Percentiles rank a stretch among this genome's conserved stretches.
These are phyloP conservation scores for Syzygium grande DNA, from an alignment of 345 rosid genomes.

Conservation along the genomic window DNA sequence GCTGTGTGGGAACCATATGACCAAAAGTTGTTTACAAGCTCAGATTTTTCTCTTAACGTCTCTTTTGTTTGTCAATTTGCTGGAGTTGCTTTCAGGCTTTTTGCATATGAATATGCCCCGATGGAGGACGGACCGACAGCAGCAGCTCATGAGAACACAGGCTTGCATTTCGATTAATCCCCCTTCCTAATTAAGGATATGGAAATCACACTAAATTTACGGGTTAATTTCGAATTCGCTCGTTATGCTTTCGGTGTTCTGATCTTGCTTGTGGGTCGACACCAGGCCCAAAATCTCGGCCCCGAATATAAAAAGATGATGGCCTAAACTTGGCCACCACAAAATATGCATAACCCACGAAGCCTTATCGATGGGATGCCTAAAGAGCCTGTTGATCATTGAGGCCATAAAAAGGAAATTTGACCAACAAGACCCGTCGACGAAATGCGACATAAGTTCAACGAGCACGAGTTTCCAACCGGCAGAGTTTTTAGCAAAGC, in stretches of 20 bases:
- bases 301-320: not conserved
- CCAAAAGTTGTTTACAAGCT: not conserved
- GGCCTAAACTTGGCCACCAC: not conserved
- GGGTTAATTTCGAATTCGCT: not conserved
- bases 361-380: accelerated
- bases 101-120: not conserved
- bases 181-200: not conserved
- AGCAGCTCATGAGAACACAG: not conserved
- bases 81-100: not conserved
- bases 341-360: accelerated
- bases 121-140: not conserved
- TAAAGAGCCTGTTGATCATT: not conserved
- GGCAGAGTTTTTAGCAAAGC: accelerated
- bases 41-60: not conserved
- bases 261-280: not conserved
- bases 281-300: not conserved
- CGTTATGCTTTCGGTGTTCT: not conserved
- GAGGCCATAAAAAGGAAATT: not conserved
- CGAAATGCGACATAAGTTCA: not conserved
- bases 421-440: not conserved
- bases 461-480: not conserved
- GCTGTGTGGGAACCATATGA: not conserved
- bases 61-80: not conserved
- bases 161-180: not conserved
- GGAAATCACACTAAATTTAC: not conserved